A percentile compares a stretch with the other conserved stretches of the same genome.
Evolutionary conservation across 139 green algal species (phyloP).

Genomic region (Monoraphidium neglectum): DNA sequence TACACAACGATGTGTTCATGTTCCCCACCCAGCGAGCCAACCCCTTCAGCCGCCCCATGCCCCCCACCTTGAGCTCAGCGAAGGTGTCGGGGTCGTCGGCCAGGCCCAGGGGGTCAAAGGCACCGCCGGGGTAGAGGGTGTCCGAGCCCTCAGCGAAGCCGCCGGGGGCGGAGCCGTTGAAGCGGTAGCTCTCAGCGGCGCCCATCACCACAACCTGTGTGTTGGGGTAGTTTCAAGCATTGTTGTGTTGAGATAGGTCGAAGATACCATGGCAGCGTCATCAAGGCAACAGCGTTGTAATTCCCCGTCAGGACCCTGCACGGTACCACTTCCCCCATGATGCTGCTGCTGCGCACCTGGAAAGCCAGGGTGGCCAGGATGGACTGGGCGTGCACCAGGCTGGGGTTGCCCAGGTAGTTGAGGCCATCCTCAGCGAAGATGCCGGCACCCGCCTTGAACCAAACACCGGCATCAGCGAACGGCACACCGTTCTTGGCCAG

Average conservation of each 20-base stretch:
- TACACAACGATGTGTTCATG: no score
- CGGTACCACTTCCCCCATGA: not conserved
- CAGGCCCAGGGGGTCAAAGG: conserved; percentile 92
- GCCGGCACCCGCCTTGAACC: conserved; percentile 89
- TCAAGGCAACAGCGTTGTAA: no score
- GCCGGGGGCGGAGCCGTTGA: conserved; percentile 51
- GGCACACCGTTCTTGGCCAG: conserved; percentile 47
- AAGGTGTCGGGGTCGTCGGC: conserved; percentile 95
- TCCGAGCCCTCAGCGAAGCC: conserved; percentile 48
- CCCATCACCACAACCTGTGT: conserved; percentile 77
- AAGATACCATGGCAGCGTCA: no score
- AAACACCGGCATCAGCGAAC: conserved; percentile 71
- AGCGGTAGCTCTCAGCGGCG: conserved; percentile 78
- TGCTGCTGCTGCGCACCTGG: conserved; percentile 64
- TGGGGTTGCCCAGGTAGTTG: conserved; percentile 78
- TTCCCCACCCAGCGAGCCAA: no score
- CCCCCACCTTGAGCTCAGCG: conserved; percentile 83
- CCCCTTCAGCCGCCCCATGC: no score
- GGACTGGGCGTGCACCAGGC: conserved; percentile 89
- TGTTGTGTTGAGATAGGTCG: no score
- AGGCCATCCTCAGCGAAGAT: conserved; percentile 78
- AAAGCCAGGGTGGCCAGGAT: conserved; percentile 85
- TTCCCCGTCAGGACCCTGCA: no score
- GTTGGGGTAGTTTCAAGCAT: no score
- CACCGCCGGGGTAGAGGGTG: conserved; percentile 65